Conservation (phyloP, 1,284 basidiomycete genomes). For the Waitea zeae region DNA sequence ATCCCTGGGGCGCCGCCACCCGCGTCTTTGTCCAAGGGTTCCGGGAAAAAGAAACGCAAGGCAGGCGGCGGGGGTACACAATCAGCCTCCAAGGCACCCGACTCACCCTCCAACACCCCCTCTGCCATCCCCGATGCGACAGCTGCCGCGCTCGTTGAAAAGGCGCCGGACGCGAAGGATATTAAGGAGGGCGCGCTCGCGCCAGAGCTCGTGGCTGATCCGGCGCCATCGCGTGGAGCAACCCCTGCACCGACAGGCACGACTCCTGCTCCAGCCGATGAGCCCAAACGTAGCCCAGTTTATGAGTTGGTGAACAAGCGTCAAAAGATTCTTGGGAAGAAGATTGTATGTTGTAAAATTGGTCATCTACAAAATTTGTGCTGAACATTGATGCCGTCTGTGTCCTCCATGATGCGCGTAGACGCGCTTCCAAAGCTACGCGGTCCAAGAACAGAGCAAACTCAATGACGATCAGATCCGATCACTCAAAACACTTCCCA, state of each 20-base stretch:
- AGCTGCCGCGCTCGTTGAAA: slow-evolving; percentile 30
- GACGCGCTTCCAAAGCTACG: slow-evolving; percentile 59
- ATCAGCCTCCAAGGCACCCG: slow-evolving; percentile 22
- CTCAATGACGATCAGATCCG: slow-evolving; percentile 77
- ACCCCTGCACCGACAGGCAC: no score
- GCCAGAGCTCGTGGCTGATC: slow-evolving; percentile 26
- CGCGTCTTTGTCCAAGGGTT: slow-evolving; percentile 32
- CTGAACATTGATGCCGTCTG: not conserved
- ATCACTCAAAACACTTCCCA: slow-evolving; percentile 48
- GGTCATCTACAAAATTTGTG: no score
- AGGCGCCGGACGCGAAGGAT: slow-evolving; percentile 28
- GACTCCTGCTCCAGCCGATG: slow-evolving; percentile 25
- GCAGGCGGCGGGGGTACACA: no score
- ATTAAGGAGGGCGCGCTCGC: slow-evolving; percentile 28
- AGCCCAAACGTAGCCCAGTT: slow-evolving; percentile 40
- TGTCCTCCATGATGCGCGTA: slow-evolving; percentile 14
- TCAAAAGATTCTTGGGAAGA: slow-evolving; percentile 60
- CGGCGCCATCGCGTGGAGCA: slow-evolving; percentile 19
- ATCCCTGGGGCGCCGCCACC: slow-evolving; percentile 62
- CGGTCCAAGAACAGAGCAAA: slow-evolving; percentile 41
- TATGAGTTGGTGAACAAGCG: slow-evolving; percentile 67
- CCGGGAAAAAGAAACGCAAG: slow-evolving; percentile 56
- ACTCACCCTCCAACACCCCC: slow-evolving; percentile 15
- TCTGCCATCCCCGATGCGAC: slow-evolving; percentile 25
- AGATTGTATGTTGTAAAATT: slow-evolving; percentile 48